Evolutionary conservation across 345 rosid genomes (phyloP).

Genomic region (Rhizophora mangle): DNA sequence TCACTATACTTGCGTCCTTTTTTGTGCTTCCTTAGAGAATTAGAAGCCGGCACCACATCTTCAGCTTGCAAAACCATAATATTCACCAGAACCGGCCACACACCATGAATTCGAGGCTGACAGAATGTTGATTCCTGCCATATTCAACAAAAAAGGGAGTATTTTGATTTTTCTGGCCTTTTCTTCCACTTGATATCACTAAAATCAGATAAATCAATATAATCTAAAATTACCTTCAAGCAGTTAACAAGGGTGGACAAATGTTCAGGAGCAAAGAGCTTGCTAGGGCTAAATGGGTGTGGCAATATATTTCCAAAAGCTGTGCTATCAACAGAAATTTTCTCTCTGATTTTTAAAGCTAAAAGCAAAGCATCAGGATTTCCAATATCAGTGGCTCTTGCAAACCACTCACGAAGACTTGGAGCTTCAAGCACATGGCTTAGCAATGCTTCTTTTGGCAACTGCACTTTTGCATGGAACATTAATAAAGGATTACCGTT

Average conservation of each 20-base stretch:
- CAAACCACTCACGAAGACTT: conserved; percentile 70
- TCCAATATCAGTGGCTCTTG: conserved; percentile 61
- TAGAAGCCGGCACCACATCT: conserved; percentile 55
- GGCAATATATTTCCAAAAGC: conserved; percentile 68
- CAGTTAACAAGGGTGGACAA: conserved; percentile 59
- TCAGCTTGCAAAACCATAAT: conserved; percentile 58
- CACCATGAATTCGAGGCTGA: conserved; percentile 88
- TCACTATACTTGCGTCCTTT: conserved; percentile 66
- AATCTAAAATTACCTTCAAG: conserved; percentile 59
- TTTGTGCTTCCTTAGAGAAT: conserved; percentile 74
- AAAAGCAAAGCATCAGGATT: conserved; percentile 94
- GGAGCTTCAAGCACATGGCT: conserved; percentile 71
- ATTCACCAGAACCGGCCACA: conserved; percentile 73
- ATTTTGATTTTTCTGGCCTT: not conserved
- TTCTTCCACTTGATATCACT: not conserved
- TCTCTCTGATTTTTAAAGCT: conserved; percentile 66
- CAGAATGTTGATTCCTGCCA: conserved; percentile 94
- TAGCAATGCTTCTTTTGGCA: conserved; percentile 59
- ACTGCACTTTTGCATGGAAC: conserved; percentile 32
- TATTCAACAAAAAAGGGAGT: conserved; percentile 19
- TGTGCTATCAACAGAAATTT: conserved; percentile 41
- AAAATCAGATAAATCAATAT: not conserved
- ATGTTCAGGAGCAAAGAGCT: conserved; percentile 67
- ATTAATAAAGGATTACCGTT: not conserved
- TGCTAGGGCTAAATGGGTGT: conserved; percentile 63